A percentile compares a stretch with the other conserved stretches of the same genome.
Evolutionary conservation across 495 filamentous ascomycete genomes (phyloP).

Genomic region (Talaromyces ruber): DNA sequence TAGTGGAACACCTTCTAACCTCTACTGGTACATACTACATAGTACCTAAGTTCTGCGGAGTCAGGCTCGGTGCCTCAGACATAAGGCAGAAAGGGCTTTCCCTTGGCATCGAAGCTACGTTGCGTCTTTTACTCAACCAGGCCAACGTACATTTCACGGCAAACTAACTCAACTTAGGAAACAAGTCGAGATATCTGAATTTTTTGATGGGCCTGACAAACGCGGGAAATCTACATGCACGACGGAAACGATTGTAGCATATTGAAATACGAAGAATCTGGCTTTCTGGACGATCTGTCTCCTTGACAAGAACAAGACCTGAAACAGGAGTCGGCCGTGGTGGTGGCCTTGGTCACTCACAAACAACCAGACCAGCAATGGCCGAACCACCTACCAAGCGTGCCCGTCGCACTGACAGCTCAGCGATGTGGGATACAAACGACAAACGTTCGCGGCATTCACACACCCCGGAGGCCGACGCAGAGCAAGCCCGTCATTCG

Average conservation of each 20-base stretch:
- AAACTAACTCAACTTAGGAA: background rate
- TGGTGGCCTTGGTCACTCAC: background rate
- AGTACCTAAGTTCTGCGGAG: background rate
- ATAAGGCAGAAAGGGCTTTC: background rate
- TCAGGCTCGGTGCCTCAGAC: background rate
- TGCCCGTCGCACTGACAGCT: conserved; percentile 42
- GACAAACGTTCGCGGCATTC: conserved; percentile 17
- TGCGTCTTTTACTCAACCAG: background rate
- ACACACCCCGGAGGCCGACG: conserved; percentile 19
- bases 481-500: conserved; percentile 23
- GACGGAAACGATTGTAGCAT: background rate
- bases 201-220: background rate
- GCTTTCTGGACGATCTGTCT: background rate
- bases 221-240: background rate
- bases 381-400: conserved; percentile 48
- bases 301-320: background rate
- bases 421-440: conserved; percentile 45
- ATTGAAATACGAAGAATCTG: background rate
- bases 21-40: too few relatives aligned
- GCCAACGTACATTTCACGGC: conserved; percentile 1
- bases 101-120: background rate
- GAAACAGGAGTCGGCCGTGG: background rate
- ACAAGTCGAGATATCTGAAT: background rate
- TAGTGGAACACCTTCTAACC: background rate
- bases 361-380: conserved; percentile 22